Evolutionary conservation across 2,329 filamentous ascomycete species (phyloP).

Genomic region (Mycogone perniciosa): DNA sequence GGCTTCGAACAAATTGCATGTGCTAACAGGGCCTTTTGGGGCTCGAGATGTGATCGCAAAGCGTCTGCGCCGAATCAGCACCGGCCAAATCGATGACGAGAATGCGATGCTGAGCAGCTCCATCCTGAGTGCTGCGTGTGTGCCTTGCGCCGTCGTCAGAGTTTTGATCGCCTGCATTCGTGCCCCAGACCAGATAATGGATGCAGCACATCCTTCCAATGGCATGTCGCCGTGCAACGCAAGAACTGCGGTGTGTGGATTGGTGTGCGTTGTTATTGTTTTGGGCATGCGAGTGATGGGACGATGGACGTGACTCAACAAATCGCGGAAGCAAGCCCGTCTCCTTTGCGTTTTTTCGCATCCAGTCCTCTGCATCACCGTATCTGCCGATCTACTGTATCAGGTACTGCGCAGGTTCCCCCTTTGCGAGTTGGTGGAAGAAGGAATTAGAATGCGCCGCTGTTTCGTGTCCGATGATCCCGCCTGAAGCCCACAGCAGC

Average conservation of each 20-base stretch:
- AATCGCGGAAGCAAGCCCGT: not conserved
- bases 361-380: not conserved
- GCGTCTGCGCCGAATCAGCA: conserved; percentile 7
- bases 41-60: conserved; percentile 1
- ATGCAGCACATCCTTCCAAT: conserved; percentile 8
- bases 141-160: conserved; percentile 13
- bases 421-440: not conserved
- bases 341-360: conserved; percentile 2
- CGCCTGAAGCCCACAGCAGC: too few relatives aligned
- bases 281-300: conserved; percentile 11
- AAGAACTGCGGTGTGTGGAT: conserved; percentile 6
- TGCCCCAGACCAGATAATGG: conserved; percentile 11
- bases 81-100: not conserved
- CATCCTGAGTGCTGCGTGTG: conserved; percentile 7
- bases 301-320: conserved; percentile 8
- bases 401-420: not conserved
- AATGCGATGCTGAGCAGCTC: not conserved
- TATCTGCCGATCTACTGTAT: not conserved
- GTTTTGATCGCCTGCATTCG: conserved; percentile 12
- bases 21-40: conserved; percentile 6
- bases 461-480: conserved; percentile 2
- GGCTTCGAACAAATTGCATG: conserved; percentile 5
- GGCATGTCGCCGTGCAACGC: conserved; percentile 6
- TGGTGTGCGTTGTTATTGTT: conserved; percentile 12
- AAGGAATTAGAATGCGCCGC: not conserved